phyloP scores from a whole-genome alignment of 1,284 basidiomycete genomes.

The Sanghuangporus baumii region DNA sequence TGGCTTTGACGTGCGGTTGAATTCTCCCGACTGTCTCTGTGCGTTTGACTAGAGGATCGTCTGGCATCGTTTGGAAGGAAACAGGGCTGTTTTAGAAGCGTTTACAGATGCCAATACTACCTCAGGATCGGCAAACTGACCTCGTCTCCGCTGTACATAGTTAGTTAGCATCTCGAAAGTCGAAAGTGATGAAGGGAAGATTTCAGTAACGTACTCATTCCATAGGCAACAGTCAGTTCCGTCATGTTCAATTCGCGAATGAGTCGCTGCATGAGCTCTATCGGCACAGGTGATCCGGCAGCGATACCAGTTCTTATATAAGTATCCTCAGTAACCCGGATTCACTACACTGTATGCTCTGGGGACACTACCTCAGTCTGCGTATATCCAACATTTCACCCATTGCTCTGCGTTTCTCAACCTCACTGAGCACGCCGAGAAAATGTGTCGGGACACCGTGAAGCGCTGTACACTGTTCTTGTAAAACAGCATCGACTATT shows the following conservation, averaged over 20 bases:
- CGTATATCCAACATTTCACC: conserved; percentile 45
- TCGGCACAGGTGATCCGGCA: conserved; percentile 73
- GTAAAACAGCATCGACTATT: conserved; percentile 60
- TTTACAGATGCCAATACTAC: neutral
- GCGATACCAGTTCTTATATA: conserved; percentile 67
- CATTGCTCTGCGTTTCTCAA: conserved; percentile 44
- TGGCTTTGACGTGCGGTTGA: conserved; percentile 74
- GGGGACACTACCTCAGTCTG: conserved; percentile 42
- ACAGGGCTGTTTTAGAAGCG: conserved; percentile 50
- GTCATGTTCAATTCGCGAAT: conserved; percentile 60
- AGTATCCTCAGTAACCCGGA: neutral
- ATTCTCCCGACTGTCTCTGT: conserved; percentile 78
- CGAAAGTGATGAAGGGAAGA: neutral
- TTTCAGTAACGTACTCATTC: conserved; percentile 55
- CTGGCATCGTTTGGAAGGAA: conserved; percentile 69
- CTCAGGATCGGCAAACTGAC: conserved; percentile 24
- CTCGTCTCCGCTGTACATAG: conserved; percentile 49
- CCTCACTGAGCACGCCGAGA: conserved; percentile 63
- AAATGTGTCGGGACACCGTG: conserved; percentile 87
- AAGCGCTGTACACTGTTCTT: conserved; percentile 69
- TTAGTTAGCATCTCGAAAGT: neutral
- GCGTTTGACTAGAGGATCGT: conserved; percentile 64
- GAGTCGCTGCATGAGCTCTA: conserved; percentile 69
- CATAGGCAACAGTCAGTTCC: conserved; percentile 74
- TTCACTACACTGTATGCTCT: neutral